A percentile compares a stretch with the other conserved stretches of the same genome.
phyloP scores from a whole-genome alignment of 176 grass and related monocot species.

The Echinochloa phyllopogon region DNA sequence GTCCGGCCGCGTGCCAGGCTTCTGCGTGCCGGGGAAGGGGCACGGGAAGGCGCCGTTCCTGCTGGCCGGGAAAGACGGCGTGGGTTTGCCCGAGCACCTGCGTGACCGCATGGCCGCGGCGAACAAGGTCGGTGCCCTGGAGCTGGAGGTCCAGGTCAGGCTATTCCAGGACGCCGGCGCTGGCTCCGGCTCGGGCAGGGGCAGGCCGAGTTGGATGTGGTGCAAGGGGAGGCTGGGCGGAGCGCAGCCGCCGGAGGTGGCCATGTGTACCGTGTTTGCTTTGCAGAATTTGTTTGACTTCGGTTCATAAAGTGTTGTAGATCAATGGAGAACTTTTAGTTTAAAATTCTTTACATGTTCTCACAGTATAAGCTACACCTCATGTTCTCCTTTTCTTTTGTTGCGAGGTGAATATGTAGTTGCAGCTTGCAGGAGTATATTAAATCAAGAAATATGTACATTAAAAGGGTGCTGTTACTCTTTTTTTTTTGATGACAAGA shows the following conservation, averaged over 20 bases:
- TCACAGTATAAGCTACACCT: no score
- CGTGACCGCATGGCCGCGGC: neutral
- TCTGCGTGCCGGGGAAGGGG: slow-evolving; percentile 25
- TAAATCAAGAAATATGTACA: no score
- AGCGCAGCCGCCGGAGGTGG: neutral
- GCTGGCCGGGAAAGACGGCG: neutral
- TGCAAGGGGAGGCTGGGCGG: slow-evolving; percentile 14
- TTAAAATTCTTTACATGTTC: neutral
- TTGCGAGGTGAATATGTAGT: no score
- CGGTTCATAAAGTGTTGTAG: neutral
- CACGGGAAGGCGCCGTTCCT: neutral
- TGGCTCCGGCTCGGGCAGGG: no score
- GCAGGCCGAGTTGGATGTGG: slow-evolving; percentile 33
- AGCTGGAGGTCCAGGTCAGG: slow-evolving; percentile 32
- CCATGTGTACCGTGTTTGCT: slow-evolving; percentile 20
- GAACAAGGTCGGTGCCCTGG: slow-evolving; percentile 9
- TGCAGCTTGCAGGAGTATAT: no score
- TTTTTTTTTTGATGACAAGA: no score
- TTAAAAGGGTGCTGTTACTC: no score
- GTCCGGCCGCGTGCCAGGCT: neutral
- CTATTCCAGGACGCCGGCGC: neutral
- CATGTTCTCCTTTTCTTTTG: no score
- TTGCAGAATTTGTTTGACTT: slow-evolving; percentile 15
- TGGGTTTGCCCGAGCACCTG: neutral
- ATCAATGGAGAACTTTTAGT: neutral